A percentile compares a stretch with the other conserved stretches of the same genome.
Conservation (phyloP, 1,284 basidiomycete species). For the Leccinum pallidistipes region DNA sequence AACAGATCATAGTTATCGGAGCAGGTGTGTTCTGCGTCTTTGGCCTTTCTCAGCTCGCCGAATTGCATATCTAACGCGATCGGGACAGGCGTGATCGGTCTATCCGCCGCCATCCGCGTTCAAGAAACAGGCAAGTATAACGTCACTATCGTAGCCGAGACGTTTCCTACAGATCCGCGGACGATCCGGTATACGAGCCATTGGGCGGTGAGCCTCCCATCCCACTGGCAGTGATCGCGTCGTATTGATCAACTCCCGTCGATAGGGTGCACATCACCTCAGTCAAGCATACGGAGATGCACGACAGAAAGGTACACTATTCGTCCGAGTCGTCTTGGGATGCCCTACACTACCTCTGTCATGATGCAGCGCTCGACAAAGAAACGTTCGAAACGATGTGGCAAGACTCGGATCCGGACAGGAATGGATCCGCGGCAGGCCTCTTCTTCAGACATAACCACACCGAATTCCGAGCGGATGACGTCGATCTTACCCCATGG, state of each 20-base stretch:
- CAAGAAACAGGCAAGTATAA: conserved; percentile 57
- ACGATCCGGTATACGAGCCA: conserved; percentile 69
- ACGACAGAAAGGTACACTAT: conserved; percentile 48
- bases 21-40: conserved; percentile 31
- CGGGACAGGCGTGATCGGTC: conserved; percentile 58
- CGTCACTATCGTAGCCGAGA: conserved; percentile 67
- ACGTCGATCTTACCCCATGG: conserved; percentile 41
- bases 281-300: conserved; percentile 50
- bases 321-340: background rate
- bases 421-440: conserved; percentile 51
- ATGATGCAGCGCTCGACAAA: conserved; percentile 56
- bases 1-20: conserved; percentile 38
- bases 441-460: conserved; percentile 64
- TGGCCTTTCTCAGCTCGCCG: background rate
- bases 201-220: conserved; percentile 61
- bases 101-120: conserved; percentile 67
- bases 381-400: conserved; percentile 75
- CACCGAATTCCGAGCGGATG: conserved; percentile 55
- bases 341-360: background rate
- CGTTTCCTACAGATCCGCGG: conserved; percentile 65
- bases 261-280: conserved; percentile 69
- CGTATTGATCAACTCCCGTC: background rate
- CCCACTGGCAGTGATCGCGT: background rate
- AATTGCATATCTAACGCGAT: background rate
- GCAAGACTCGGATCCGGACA: conserved; percentile 59